Evolutionary conservation across 2,329 filamentous ascomycete species (phyloP).

Genomic region (Penicillium sp.): DNA sequence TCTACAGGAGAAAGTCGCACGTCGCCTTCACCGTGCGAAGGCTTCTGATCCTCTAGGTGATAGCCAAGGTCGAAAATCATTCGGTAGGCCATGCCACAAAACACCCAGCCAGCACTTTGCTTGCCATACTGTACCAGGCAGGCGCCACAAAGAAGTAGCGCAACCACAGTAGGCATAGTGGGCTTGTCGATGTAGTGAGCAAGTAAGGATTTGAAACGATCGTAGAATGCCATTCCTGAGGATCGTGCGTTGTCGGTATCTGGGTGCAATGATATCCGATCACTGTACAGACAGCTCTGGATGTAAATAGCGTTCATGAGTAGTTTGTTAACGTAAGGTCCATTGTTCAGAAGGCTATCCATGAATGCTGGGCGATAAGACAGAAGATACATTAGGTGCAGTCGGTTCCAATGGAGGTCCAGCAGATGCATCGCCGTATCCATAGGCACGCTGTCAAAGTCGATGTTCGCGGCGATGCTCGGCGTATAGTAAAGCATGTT

Average conservation of each 20-base stretch:
- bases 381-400: conserved; percentile 55
- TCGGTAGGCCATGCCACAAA: conserved; percentile 56
- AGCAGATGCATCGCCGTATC: conserved; percentile 59
- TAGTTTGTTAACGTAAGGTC: conserved; percentile 58
- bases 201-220: conserved; percentile 41
- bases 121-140: neutral
- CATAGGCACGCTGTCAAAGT: conserved; percentile 62
- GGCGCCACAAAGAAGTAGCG: conserved; percentile 57
- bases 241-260: conserved; percentile 54
- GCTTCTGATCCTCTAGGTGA: no score
- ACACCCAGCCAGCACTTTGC: conserved; percentile 58
- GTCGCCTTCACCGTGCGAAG: neutral
- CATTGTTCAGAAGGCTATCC: conserved; percentile 28
- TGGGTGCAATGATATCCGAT: conserved; percentile 51
- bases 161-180: conserved; percentile 56
- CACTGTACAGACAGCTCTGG: conserved; percentile 53
- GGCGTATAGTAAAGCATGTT: no score
- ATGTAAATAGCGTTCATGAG: conserved; percentile 59
- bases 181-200: conserved; percentile 43
- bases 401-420: conserved; percentile 59
- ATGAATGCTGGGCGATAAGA: conserved; percentile 29
- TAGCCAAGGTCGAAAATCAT: conserved; percentile 58
- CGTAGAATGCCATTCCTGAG: conserved; percentile 55
- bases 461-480: conserved; percentile 23
- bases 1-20: neutral